Evolutionary conservation across 2,329 filamentous ascomycete genomes (phyloP).

Genomic region (Xylaria sp.): DNA sequence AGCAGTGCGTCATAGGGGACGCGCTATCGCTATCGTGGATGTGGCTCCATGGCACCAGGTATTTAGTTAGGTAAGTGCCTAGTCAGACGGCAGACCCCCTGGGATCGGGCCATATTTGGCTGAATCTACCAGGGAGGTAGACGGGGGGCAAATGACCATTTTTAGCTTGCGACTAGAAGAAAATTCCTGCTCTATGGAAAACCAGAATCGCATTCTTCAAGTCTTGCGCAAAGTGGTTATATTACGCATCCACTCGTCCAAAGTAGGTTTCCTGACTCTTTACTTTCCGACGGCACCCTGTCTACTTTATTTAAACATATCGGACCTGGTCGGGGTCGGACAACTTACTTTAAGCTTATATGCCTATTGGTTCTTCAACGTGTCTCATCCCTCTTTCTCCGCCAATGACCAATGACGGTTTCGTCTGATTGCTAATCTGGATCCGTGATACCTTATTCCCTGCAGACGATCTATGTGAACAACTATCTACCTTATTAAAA

Average conservation of each 20-base stretch:
- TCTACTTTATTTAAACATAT: background rate
- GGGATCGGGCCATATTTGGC: constrained; percentile 20
- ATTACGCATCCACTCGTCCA: background rate
- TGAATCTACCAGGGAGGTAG: too few relatives aligned
- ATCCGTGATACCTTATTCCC: constrained; percentile 10
- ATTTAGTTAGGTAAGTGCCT: background rate
- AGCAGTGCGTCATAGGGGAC: constrained; percentile 39
- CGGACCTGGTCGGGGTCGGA: background rate
- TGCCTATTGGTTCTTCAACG: background rate
- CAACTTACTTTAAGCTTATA: background rate
- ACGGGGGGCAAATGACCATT: constrained; percentile 25
- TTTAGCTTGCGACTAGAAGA: constrained; percentile 25
- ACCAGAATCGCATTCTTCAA: background rate
- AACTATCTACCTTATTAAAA: background rate
- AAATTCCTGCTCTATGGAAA: constrained; percentile 12
- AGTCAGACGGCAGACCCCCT: background rate
- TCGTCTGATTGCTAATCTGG: constrained; percentile 1
- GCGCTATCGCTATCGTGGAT: constrained; percentile 11
- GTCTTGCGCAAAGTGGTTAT: background rate
- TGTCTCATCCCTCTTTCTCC: background rate
- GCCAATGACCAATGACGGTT: background rate
- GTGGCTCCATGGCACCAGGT: constrained; percentile 19
- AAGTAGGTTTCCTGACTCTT: background rate
- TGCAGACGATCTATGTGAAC: constrained; percentile 19
- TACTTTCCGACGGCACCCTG: background rate